A percentile compares a stretch with the other conserved stretches of the same genome.
These are phyloP conservation scores for Rasamsonia emersonii DNA, from an alignment of 2,329 filamentous ascomycete species.

Conservation along the genomic window DNA sequence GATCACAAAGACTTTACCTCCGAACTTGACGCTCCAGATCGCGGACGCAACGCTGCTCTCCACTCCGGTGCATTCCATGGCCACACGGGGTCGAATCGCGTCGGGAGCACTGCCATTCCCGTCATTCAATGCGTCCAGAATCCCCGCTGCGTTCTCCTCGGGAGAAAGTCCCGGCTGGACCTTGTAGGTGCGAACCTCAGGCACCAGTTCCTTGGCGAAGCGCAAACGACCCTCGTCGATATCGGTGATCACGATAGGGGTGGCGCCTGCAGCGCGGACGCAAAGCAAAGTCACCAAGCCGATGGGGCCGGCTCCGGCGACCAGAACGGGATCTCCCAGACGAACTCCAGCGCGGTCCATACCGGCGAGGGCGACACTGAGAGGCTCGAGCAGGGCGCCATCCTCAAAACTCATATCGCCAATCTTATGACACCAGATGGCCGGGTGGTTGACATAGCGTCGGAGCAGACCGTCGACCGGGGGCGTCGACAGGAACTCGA, in stretches of 20 bases:
- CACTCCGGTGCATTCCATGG: constrained; percentile 89
- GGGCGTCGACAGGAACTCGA: constrained; percentile 83
- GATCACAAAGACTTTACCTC: constrained; percentile 94
- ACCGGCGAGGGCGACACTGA: constrained; percentile 80
- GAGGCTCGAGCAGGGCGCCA: constrained; percentile 80
- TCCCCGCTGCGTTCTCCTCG: constrained; percentile 62
- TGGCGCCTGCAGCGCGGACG: constrained; percentile 75
- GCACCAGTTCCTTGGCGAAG: constrained; percentile 78
- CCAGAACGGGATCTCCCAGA: constrained; percentile 77
- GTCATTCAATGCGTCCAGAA: constrained; percentile 59
- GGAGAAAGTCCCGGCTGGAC: constrained; percentile 38
- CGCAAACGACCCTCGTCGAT: constrained; percentile 77
- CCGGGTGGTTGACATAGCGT: constrained; percentile 90
- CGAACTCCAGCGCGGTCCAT: constrained; percentile 73
- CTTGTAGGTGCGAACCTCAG: constrained; percentile 65
- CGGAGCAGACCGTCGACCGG: constrained; percentile 79
- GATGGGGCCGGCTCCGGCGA: constrained; percentile 91
- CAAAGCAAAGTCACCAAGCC: constrained; percentile 83
- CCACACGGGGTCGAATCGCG: constrained; percentile 70
- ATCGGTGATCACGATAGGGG: constrained; percentile 87
- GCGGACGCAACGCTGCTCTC: constrained; percentile 79
- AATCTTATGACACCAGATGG: constrained; percentile 94
- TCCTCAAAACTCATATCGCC: constrained; percentile 86
- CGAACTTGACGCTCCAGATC: constrained; percentile 87
- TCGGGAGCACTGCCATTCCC: constrained; percentile 22